Conservation (phyloP, 257 asterid genomes). For the Solanum arcanum region DNA sequence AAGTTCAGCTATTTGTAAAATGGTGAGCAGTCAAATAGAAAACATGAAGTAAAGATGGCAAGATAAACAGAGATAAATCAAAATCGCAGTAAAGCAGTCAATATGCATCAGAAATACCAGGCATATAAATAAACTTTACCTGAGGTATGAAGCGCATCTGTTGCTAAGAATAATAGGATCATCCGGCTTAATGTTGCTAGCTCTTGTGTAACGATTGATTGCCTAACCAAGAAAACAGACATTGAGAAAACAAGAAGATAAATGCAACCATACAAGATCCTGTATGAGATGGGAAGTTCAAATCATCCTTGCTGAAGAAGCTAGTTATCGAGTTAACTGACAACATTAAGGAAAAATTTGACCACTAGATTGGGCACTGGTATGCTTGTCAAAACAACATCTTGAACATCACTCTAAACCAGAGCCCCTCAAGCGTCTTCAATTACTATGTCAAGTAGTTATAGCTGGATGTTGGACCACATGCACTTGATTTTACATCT, state of each 20-base stretch:
- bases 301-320: not conserved
- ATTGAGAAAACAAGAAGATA: not conserved
- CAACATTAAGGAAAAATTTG: not conserved
- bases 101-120: not conserved
- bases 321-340: not conserved
- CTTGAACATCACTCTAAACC: not conserved
- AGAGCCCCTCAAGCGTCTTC: not conserved
- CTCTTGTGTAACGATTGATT: slow-evolving; percentile 62
- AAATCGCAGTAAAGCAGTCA: not conserved
- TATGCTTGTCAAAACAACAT: not conserved
- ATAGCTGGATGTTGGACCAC: not conserved
- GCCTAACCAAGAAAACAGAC: slow-evolving; percentile 37
- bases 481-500: not conserved
- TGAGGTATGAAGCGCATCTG: slow-evolving; percentile 81
- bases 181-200: slow-evolving; percentile 62
- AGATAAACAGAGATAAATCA: not conserved
- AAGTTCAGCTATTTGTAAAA: not conserved
- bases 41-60: not conserved
- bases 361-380: not conserved
- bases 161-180: slow-evolving; percentile 67
- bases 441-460: not conserved
- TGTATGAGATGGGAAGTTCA: not conserved
- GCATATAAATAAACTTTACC: slow-evolving; percentile 21
- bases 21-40: not conserved
- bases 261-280: not conserved